Conservation (phyloP, 495 filamentous ascomycete genomes). For the Talaromyces thailandensis region DNA sequence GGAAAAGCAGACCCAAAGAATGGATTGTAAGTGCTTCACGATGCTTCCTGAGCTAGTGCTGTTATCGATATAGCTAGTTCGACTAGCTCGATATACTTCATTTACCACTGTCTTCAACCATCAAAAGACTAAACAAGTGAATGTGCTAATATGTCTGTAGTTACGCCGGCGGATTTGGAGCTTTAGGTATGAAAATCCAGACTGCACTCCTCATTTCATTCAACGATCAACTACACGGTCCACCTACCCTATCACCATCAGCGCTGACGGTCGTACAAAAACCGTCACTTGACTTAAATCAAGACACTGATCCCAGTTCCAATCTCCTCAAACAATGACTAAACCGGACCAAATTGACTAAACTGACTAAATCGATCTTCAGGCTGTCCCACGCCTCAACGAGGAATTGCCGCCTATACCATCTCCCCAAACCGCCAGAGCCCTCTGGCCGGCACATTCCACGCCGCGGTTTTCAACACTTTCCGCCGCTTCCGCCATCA, state of each 20-base stretch:
- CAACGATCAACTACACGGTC: neutral
- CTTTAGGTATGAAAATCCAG: neutral
- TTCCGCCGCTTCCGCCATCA: slow-evolving; percentile 53
- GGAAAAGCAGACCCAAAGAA: slow-evolving; percentile 54
- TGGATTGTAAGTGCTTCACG: slow-evolving; percentile 55
- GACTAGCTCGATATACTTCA: neutral
- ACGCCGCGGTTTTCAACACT: slow-evolving; percentile 58
- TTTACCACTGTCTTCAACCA: neutral
- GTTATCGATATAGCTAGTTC: neutral
- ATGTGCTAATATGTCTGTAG: neutral
- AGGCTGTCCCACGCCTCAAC: slow-evolving; percentile 48
- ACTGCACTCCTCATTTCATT: neutral
- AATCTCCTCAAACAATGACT: neutral
- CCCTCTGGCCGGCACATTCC: slow-evolving; percentile 49
- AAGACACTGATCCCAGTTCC: neutral
- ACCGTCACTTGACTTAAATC: neutral
- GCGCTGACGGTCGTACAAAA: neutral
- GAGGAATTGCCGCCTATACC: slow-evolving; percentile 52
- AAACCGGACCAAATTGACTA: neutral
- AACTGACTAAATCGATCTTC: slow-evolving; percentile 3
- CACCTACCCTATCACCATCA: neutral
- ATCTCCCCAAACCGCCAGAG: slow-evolving; percentile 57
- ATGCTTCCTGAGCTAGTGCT: neutral
- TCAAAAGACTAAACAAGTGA: no score
- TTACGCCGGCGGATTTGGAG: neutral